Evolutionary conservation across 164 flowering plant genomes (phyloP).

Genomic region (Chloranthus sessilifolius): DNA sequence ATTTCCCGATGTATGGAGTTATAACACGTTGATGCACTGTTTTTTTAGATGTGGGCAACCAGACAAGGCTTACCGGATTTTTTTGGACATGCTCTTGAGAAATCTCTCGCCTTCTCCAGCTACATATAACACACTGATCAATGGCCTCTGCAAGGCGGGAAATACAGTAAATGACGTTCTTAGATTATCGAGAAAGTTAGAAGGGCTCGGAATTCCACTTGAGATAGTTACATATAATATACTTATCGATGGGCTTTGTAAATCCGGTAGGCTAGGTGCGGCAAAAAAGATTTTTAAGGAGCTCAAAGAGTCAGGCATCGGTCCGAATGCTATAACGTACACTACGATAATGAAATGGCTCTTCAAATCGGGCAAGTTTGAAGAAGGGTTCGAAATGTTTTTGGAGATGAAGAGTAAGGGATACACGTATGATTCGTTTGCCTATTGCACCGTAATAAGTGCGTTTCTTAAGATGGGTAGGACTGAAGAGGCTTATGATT

Average conservation of each 20-base stretch:
- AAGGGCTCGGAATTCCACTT: conserved; percentile 48
- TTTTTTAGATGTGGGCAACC: conserved; percentile 57
- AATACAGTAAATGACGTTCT: conserved; percentile 47
- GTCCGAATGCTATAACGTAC: conserved; percentile 69
- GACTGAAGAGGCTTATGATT: conserved; percentile 48
- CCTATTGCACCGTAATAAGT: conserved; percentile 57
- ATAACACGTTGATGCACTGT: conserved; percentile 72
- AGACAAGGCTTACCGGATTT: conserved; percentile 55
- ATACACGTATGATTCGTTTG: conserved; percentile 64
- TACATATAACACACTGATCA: conserved; percentile 65
- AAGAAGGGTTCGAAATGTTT: conserved; percentile 58
- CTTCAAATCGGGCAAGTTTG: conserved; percentile 36
- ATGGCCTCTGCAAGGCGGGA: conserved; percentile 73
- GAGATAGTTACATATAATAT: conserved; percentile 63
- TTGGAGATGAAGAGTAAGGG: conserved; percentile 63
- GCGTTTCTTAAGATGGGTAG: conserved; percentile 53
- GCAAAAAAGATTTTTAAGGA: conserved; percentile 53
- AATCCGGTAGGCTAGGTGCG: conserved; percentile 31
- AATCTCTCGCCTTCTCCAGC: conserved; percentile 28
- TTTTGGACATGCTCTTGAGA: conserved; percentile 31
- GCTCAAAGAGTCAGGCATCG: conserved; percentile 38
- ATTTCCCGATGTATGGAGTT: conserved; percentile 71
- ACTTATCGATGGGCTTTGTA: conserved; percentile 76
- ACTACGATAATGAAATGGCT: conserved; percentile 71
- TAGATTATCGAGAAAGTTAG: conserved; percentile 51